These are phyloP conservation scores for Davidsoniella virescens DNA, from an alignment of 2,329 filamentous ascomycete genomes.

Conservation along the genomic window DNA sequence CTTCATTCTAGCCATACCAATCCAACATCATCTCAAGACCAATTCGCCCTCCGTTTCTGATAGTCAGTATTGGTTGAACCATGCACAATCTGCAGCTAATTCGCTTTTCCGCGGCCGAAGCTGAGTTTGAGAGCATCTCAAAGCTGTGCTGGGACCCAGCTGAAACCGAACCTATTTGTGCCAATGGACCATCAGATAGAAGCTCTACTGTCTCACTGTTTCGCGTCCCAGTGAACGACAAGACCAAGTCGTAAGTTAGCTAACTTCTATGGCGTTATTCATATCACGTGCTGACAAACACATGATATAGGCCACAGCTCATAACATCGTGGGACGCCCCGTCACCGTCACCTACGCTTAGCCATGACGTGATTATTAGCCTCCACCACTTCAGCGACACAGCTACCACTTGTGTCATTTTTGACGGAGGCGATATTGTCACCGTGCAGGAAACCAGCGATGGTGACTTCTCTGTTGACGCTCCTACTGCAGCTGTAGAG, in stretches of 20 bases:
- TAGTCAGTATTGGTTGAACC: slow-evolving; percentile 6
- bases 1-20: neutral
- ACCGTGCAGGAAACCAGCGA: slow-evolving; percentile 53
- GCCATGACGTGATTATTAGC: slow-evolving; percentile 58
- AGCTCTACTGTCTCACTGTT: slow-evolving; percentile 57
- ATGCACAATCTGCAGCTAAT: slow-evolving; percentile 87
- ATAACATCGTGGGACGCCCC: slow-evolving; percentile 84
- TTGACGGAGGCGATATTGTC: slow-evolving; percentile 83
- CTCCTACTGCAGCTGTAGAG: slow-evolving; percentile 47
- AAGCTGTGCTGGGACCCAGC: slow-evolving; percentile 75
- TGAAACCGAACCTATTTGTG: slow-evolving; percentile 62
- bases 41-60: neutral
- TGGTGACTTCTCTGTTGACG: slow-evolving; percentile 15
- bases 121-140: slow-evolving; percentile 39
- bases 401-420: slow-evolving; percentile 59
- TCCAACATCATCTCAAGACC: neutral
- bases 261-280: neutral
- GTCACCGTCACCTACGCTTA: slow-evolving; percentile 59
- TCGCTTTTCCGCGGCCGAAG: slow-evolving; percentile 49
- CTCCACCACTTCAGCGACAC: slow-evolving; percentile 78
- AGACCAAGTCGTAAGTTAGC: slow-evolving; percentile 25
- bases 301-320: slow-evolving; percentile 5
- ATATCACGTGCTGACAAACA: slow-evolving; percentile 14
- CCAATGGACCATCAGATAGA: slow-evolving; percentile 61
- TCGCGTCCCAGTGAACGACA: slow-evolving; percentile 32